These are phyloP conservation scores for Suhomyces taliae DNA, from an alignment of 1,139 yeast genomes.

Conservation along the genomic window DNA sequence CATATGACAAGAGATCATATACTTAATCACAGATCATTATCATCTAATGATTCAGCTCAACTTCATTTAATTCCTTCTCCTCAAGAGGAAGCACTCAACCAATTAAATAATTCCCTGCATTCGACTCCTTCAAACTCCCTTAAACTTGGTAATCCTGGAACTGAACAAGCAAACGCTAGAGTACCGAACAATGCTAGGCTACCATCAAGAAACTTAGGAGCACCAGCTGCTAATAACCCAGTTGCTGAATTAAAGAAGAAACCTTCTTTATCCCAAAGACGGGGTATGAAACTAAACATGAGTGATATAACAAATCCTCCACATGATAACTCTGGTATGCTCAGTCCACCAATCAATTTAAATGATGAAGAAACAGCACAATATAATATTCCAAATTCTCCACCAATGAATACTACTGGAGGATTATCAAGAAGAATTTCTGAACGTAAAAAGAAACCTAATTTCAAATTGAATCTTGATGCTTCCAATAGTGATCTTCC, in stretches of 20 bases:
- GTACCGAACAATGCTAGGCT: slow-evolving; percentile 15
- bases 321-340: background rate
- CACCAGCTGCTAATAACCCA: background rate
- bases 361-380: background rate
- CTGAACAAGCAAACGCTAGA: slow-evolving; percentile 21
- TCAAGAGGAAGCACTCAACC: background rate
- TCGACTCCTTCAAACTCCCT: background rate
- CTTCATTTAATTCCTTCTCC: slow-evolving; percentile 19
- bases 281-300: slow-evolving; percentile 55
- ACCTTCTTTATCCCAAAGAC: slow-evolving; percentile 57
- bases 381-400: slow-evolving; percentile 3
- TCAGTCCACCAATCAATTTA: slow-evolving; percentile 9
- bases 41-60: slow-evolving; percentile 14
- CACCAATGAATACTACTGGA: slow-evolving; percentile 28
- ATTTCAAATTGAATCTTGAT: slow-evolving; percentile 38
- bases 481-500: slow-evolving; percentile 16
- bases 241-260: slow-evolving; percentile 33
- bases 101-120: background rate
- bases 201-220: background rate
- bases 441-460: slow-evolving; percentile 40
- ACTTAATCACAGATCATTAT: slow-evolving; percentile 5
- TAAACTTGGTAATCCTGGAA: background rate
- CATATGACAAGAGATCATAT: slow-evolving; percentile 3
- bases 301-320: slow-evolving; percentile 24
- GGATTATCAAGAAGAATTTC: slow-evolving; percentile 39